Base-by-base conservation (phyloP, 2,329 filamentous ascomycete genomes). In the Phyllosticta citrichinensis region DNA sequence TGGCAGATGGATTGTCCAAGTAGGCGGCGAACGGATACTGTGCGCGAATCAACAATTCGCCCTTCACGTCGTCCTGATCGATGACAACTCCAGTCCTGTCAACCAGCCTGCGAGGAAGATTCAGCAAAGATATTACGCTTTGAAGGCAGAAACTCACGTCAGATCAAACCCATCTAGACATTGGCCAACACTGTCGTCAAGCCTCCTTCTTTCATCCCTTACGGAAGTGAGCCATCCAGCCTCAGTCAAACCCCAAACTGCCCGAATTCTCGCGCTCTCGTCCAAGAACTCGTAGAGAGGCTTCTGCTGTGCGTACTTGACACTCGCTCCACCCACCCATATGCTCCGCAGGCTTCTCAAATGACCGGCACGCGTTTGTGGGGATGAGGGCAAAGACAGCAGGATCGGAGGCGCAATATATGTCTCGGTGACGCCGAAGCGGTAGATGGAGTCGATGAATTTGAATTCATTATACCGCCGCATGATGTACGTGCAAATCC, bases 231-330 rank as follows among this genome's bases (percentile, higher is more conserved):
- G 60, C 81, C 81, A 65, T 68, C 74, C 68, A 2, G 68, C 68
- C 63, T 83, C 81, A 0, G 81, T 83, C 77, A 82, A 81, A 1
- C 81, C 81, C 76, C 78, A 83, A 47, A 81, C 73, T 62, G 80
- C 79, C 10, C 72, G 72, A 14, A 81, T 73, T 19, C 72, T 70
- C 0, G 78, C 77, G 33, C 74, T 68, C 1, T 65, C 64, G 25
- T 74, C 67, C 50, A 82, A 75, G 22, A 78, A 67, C 5, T 66
- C 65, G 35, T 75, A 71, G 10, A 83, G 73, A 2, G 79, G 74
- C n/a, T 52, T 47, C 20, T 58, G 54, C 22, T 57, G 53, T 9
- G 57, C 54, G 51, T 57, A 56, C 30, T 60, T 56, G 17, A 60
- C 58, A 25, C 57, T 57, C 0, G 81, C 80, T 19, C 81, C 81